Conservation (phyloP, 1,139 yeast species). For the Blastobotrys capitulatus region DNA sequence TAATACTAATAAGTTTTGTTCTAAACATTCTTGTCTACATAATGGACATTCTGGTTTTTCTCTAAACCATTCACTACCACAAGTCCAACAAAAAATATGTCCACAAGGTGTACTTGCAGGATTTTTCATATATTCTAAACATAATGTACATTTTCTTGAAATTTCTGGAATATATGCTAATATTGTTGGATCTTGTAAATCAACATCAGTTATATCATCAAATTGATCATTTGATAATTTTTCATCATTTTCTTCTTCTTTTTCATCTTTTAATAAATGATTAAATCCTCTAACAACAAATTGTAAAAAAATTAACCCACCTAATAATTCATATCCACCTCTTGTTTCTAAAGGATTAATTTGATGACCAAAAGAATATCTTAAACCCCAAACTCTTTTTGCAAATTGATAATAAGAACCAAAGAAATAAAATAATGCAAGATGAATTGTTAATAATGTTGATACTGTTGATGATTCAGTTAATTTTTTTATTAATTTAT, state of each 20-base stretch:
- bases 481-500: conserved; percentile 2
- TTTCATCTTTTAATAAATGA: background rate
- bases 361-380: conserved; percentile 49
- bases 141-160: conserved; percentile 76
- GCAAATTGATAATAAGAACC: conserved; percentile 77
- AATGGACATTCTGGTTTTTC: conserved; percentile 88
- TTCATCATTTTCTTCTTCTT: background rate
- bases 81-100: conserved; percentile 88
- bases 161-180: conserved; percentile 67
- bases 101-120: conserved; percentile 92
- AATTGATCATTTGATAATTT: background rate
- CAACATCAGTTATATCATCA: conserved; percentile 30
- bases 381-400: conserved; percentile 70
- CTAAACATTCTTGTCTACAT: conserved; percentile 71
- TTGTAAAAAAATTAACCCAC: conserved; percentile 62
- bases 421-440: conserved; percentile 73
- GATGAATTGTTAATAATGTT: conserved; percentile 47
- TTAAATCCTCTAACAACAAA: conserved; percentile 28
- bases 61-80: conserved; percentile 84
- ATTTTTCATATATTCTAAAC: conserved; percentile 70
- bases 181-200: conserved; percentile 49
- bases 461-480: conserved; percentile 16
- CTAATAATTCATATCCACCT: conserved; percentile 69
- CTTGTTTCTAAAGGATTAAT: conserved; percentile 29
- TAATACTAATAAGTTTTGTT: conserved; percentile 69